Base-by-base conservation (phyloP, 2,329 filamentous ascomycete species). In the Claviceps arundinis region DNA sequence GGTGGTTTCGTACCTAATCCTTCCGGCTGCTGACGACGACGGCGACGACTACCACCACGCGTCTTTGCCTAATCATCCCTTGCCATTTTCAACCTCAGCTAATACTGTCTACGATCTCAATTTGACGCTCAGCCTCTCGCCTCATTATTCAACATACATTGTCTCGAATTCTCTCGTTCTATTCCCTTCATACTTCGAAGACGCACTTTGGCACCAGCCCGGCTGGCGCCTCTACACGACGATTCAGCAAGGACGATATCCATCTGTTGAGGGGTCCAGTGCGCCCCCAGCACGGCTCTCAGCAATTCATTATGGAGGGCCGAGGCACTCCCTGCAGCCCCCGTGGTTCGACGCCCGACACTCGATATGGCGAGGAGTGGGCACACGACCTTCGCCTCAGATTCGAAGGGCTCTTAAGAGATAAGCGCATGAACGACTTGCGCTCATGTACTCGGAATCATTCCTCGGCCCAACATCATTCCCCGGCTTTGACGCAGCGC, bases 401-500 rank as follows among this genome's bases (percentile, higher is more conserved):
- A 63, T 96, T 96, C 67, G 88, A 95, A 65, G 85, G 89, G 57
- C 73, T 95, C 55, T 76, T 97, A 63, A 85, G 87, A 66, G 89
- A 87, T 53, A 90, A 87, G 73, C 81, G 89, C 67, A 82, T 95
- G 74, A 90, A 88, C 65, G 87, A 90, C 57, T 76, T 96, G 37
- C 69, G 70, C 50, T 60, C 65, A 6, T 59, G 60, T 22, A 64
- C 68, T 30, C 82, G 85, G 60, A 79, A 82, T 58, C 73, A 75
- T 52, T 81, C 82, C 37, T 76, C 84, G 74, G 44, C 48, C 11
- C 78, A 81, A 58, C 72, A 81, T 58, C 72, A 75, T 51, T 80
- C 82, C 26, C 75, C 84, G 75, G 42, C 57, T 71, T 73, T 56
- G 53, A 60, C 68, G 56, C 76, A 81, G 58, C 69, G 70, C 51